Percentiles rank a stretch among this genome's conserved stretches.
These are phyloP conservation scores for Eucalyptus grandis DNA, from an alignment of 345 rosid genomes.

Conservation along the genomic window DNA sequence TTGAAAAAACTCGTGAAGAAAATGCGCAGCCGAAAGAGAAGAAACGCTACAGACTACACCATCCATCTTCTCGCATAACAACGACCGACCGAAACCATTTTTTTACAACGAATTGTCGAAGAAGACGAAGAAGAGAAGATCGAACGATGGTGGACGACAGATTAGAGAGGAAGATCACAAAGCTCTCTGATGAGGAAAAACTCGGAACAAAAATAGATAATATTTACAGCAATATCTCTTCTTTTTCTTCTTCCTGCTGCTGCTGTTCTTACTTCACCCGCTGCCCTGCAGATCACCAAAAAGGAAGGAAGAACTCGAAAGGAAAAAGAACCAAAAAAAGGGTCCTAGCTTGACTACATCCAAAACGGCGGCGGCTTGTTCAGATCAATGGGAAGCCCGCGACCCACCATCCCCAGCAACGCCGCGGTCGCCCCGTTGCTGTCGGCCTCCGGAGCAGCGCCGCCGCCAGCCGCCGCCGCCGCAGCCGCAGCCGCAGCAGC, in stretches of 20 bases:
- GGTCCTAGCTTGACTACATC: constrained; percentile 19
- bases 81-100: background rate
- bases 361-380: constrained; percentile 95
- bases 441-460: background rate
- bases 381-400: constrained; percentile 76
- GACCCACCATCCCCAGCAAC: background rate
- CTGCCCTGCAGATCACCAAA: background rate
- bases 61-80: background rate
- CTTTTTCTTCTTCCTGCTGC: background rate
- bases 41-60: background rate
- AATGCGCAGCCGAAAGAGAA: background rate
- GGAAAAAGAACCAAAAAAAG: background rate
- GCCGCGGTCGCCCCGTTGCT: background rate
- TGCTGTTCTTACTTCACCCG: background rate
- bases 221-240: background rate
- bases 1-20: background rate
- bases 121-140: background rate
- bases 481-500: background rate
- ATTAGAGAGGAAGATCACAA: background rate
- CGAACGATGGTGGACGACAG: background rate
- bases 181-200: background rate
- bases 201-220: background rate
- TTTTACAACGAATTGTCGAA: background rate
- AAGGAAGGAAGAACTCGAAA: background rate
- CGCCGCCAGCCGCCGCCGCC: background rate